Base-by-base conservation (phyloP, 768 basidiomycete genomes). In the Boletus rubropictus region DNA sequence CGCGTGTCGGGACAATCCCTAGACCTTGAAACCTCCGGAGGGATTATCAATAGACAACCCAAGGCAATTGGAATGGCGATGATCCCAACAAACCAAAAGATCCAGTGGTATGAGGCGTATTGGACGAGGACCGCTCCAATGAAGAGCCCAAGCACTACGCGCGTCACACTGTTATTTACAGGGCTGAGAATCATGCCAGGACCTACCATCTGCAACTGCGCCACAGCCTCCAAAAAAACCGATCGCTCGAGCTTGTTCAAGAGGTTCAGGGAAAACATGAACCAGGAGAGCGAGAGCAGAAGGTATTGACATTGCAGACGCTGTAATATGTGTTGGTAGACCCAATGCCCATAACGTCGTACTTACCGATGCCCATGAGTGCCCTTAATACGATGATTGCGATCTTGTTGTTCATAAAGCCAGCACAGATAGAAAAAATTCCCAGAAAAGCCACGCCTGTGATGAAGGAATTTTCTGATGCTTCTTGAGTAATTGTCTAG, bases 271-370 rank as follows among this genome's bases (percentile, higher is more conserved):
- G 59, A 74, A 81, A 53, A 76, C 63, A 36, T 71, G 68, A 6
- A 79, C 74, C 20, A 80, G 68, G 28, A 81, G 65, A 32, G 71
- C 62, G n/a, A 75, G 60, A 6, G 77, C 73, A 3, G 77, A 74
- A 3, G 78, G 78, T 31, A 79, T 69, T 8, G 74, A 75, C 65
- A 78, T 60, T 2, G 77, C 68, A 17, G 74, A 77, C 11, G 68
- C 74, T 68, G 65, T 12, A n/a, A 43, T 1, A 17, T 15, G 7
- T 18, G n/a, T 63, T 4, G 55, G 34, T 17, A 39, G 14, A 45
- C 20, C 14, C 25, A 3, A 41, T 7, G n/a, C 9, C 0, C n/a
- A 7, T 29, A 5, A 3, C 1, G 5, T 25, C 17, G 33, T 32
- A n/a, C 61, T 44, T 37, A 72, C 76, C 69, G 29, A 73, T 66